These are phyloP conservation scores for Fusarium avenaceum DNA, from an alignment of 2,329 filamentous ascomycete species.

Conservation along the genomic window DNA sequence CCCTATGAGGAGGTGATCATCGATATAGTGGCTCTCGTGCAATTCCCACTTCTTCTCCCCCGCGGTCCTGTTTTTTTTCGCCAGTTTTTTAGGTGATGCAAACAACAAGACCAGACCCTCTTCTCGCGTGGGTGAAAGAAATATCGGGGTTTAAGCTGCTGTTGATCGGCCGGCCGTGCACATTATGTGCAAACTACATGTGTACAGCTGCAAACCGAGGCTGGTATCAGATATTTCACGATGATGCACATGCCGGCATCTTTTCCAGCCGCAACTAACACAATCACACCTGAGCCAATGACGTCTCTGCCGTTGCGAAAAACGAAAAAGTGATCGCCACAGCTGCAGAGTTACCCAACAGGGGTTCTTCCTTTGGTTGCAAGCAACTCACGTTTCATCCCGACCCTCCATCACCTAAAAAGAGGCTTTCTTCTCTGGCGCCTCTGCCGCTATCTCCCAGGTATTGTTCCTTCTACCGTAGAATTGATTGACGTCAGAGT, in stretches of 20 bases:
- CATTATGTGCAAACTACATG: background rate
- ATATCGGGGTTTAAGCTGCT: background rate
- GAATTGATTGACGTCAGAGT: conserved; percentile 35
- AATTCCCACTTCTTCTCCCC: conserved; percentile 13
- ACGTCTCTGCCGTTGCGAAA: conserved; percentile 18
- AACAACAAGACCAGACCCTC: background rate
- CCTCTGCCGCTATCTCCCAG: conserved; percentile 25
- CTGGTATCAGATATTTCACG: background rate
- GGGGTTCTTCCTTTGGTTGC: background rate
- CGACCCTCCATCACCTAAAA: background rate
- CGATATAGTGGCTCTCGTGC: conserved; percentile 13
- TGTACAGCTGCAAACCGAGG: background rate
- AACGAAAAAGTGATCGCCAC: conserved; percentile 14
- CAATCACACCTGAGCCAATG: conserved; percentile 25
- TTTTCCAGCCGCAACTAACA: conserved; percentile 3
- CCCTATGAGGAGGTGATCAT: conserved; percentile 29
- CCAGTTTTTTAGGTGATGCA: conserved; percentile 20
- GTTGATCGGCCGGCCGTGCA: conserved; percentile 30
- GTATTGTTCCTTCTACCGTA: background rate
- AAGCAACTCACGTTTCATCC: conserved; percentile 21
- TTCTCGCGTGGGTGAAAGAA: background rate
- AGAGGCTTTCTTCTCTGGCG: conserved; percentile 7
- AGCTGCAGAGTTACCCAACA: background rate
- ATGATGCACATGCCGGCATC: background rate
- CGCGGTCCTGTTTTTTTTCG: conserved; percentile 32